Base-by-base conservation (phyloP, 202 grass and related monocot genomes). In the Brachypodium distachyon region DNA sequence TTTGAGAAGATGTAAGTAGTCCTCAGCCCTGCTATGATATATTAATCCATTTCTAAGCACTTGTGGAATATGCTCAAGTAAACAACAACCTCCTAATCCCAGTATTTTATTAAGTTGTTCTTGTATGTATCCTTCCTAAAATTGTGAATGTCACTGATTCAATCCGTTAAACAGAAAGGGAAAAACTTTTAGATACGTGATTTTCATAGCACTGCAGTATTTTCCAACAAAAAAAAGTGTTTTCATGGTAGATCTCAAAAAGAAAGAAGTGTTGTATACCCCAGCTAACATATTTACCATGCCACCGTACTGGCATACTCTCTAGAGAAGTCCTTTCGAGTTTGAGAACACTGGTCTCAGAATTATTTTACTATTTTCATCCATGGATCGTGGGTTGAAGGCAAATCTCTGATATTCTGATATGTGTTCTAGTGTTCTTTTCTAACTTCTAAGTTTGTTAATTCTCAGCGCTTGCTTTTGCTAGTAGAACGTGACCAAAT, bases 1-100 rank as follows among this genome's bases (percentile, higher is more conserved):
- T 99, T 81, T 74, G 87, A 99, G 79, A 99, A 96, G 87, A 90
- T 99, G 96, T 99, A 80, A 87, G 88, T 84, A 36, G 12, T 26
- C 29, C 10, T 26, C 56, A 60, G 29, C 29, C 48, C 52, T 77
- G 16, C 53, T 65, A 70, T 55, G 29, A 54, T 64, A 49, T 83
- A 14, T 51, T 60, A 65, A 63, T 59, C 31, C 68, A 48, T 73
- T 63, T 82, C 23, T 41, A 28, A 40, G 51, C 59, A 58, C 17
- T 39, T 72, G 16, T 5, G 22, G 6, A 6, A 60, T 13, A 70
- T 80, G 58, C 54, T 19, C 0, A 36, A 60, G 31, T 70, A 61
- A 26, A 70, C 3, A 46, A 56, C 74, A 54, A 42, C 33, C 31
- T 8, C 26, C 42, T 33, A 22, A 7, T 55, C 19, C 7, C 40